Evolutionary conservation across 2,329 filamentous ascomycete genomes (phyloP), one percentile per base, ranked within the genome.

Genomic region (Cladosporium colombiae): DNA sequence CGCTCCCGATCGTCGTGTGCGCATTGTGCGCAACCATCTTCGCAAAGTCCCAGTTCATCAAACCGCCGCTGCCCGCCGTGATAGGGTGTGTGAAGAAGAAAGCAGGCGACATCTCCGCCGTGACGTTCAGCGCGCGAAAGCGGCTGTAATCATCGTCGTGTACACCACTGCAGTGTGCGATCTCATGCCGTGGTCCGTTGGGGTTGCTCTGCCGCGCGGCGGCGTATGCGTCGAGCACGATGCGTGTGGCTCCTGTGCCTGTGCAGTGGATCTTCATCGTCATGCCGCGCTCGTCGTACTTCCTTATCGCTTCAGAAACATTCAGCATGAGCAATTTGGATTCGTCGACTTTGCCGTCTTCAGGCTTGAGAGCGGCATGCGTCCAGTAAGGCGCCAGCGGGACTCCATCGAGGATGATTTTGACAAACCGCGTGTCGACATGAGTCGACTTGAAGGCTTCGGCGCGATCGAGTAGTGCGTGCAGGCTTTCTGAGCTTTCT

Each of bases 231-330:
- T 78, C 73, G 6, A 78, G 66, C 4, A 75, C 76, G 23, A 70
- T 68, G 21, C 75, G 66, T 7, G 73, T 74, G 16, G 70, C 68
- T 11, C 77, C 77, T 18, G 70, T 65, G 1, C 76, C 77, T 7
- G 74, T 73, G 33, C 72, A 74, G 50, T 78, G 77, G 3, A 78
- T 69, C 56, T 78, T 78, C 31, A 74, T 71, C 1, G 76, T 78
- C 64, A 74, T 70, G 10, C 74, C 75, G 25, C 68, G 68, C 21
- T 69, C 64, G 55, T 78, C 76, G 55, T 75, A 77, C 40, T 72
- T 70, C 8, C 65, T 59, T 1, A 78, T 59, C 1, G 72, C 72
- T 5, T 74, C 70, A 3, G 68, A 67, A 5, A 77, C 61, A 27
- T 72, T 62, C 8, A 67, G 35, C 1, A 69, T 67, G 18, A 68